Conservation (phyloP, 257 asterid genomes). For the Solanum etuberosum region DNA sequence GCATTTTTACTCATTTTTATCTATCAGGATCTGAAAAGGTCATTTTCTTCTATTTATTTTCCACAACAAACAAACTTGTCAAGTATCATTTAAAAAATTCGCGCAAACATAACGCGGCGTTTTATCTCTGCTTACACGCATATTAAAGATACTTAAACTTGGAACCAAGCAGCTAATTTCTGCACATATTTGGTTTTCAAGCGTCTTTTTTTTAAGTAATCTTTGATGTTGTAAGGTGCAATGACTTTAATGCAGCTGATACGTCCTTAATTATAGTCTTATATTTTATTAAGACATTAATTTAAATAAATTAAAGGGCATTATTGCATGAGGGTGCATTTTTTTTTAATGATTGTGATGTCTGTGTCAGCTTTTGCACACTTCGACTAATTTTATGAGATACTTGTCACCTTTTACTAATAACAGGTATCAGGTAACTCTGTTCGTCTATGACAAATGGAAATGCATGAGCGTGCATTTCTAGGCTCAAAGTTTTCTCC, state of each 20-base stretch:
- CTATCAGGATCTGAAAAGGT: not conserved
- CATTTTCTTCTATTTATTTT: too few species aligned
- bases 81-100: not conserved
- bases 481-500: not conserved
- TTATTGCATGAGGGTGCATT: not conserved
- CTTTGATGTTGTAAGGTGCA: not conserved
- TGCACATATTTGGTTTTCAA: not conserved
- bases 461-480: not conserved
- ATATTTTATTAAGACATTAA: not conserved
- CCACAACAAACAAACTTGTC: not conserved
- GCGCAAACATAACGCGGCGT: not conserved
- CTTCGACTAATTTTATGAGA: too few species aligned
- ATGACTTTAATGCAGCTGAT: not conserved
- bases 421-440: too few species aligned
- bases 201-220: not conserved
- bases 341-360: too few species aligned
- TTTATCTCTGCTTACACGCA: not conserved
- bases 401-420: too few species aligned
- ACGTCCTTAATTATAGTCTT: not conserved
- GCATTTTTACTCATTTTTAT: not conserved
- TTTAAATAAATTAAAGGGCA: not conserved
- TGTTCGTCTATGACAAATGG: too few species aligned
- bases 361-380: too few species aligned
- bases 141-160: not conserved
- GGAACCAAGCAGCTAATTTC: not conserved